Conservation (phyloP, 345 rosid species). For the Corymbia maculata region DNA sequence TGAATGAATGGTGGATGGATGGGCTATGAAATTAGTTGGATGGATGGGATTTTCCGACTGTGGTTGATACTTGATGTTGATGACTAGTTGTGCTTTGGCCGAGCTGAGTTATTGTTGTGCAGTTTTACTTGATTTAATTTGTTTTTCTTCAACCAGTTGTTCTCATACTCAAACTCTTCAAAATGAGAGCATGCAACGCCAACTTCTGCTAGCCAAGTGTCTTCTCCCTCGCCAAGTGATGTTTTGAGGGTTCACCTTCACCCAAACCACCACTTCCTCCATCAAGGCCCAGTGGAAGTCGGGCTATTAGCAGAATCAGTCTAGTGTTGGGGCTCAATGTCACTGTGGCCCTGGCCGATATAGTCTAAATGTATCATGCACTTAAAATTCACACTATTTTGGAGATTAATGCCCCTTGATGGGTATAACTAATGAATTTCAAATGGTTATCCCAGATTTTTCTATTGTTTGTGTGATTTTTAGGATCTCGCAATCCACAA, state of each 20-base stretch:
- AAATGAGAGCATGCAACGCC: neutral
- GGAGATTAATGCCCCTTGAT: neutral
- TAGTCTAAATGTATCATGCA: neutral
- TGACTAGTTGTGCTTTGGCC: neutral
- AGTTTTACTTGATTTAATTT: neutral
- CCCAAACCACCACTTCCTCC: neutral
- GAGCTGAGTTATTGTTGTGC: neutral
- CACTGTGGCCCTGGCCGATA: neutral
- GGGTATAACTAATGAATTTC: no score
- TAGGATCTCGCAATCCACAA: no score
- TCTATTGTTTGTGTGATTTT: no score
- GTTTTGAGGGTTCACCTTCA: neutral
- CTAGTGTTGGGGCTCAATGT: neutral
- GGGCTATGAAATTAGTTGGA: neutral
- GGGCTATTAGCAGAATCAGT: neutral
- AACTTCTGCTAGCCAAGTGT: neutral
- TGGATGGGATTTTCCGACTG: neutral
- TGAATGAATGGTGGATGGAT: neutral
- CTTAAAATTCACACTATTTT: neutral
- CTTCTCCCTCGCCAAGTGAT: neutral
- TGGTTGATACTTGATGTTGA: neutral
- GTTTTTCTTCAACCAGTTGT: neutral
- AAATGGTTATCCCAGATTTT: no score
- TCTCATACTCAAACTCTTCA: neutral
- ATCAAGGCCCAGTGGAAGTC: neutral